Base-by-base conservation (phyloP, 805 yeast species). In the Zygosaccharomyces rouxii region DNA sequence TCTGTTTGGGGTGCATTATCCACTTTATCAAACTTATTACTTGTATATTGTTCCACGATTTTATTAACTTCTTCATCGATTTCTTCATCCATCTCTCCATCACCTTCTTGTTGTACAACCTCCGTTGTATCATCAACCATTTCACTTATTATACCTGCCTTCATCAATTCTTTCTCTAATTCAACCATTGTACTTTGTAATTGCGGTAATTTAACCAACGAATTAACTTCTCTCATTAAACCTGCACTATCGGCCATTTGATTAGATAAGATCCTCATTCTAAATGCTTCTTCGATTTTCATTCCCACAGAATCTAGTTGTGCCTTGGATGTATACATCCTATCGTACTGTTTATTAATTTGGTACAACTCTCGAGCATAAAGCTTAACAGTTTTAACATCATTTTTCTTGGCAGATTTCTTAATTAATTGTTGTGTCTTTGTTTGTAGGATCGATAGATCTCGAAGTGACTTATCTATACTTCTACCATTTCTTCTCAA, bases 111-210 rank as follows among this genome's bases (percentile, higher is more conserved):
- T 26, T 83, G 88, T 18, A 77, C 83, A 49, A 79, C 69, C 51
- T 90, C 98, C 51, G 92, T 73, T 53, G 87, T 81, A 62, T 94
- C 99, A 49, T 86, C 89, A 63, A 90, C 83, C 98, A 94, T 94
- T 63, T 94, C 99, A 56, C 87, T 88, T 46, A 94, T 89, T 39
- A 94, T 78, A 0, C 94, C 94, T 10, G 86, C 79, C 66, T 84
- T 86, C 80, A 86, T 82, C 58, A 92, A 75, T 68, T 94, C 99
- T 60, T 79, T 83, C 51, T 92, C 86, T 49, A 94, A 70, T 57
- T 85, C 95, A 60, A 84, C 84, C 86, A 92, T 89, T 0, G 95
- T 83, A 9, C 79, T 81, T 57, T 81, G 81, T 46, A 94, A 69
- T 55, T 85, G 89, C 0, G 98, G 97, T 46, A 94, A 63, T 52